These are phyloP conservation scores for Starmerella cellae DNA, from an alignment of 805 yeast species.

Conservation along the genomic window DNA sequence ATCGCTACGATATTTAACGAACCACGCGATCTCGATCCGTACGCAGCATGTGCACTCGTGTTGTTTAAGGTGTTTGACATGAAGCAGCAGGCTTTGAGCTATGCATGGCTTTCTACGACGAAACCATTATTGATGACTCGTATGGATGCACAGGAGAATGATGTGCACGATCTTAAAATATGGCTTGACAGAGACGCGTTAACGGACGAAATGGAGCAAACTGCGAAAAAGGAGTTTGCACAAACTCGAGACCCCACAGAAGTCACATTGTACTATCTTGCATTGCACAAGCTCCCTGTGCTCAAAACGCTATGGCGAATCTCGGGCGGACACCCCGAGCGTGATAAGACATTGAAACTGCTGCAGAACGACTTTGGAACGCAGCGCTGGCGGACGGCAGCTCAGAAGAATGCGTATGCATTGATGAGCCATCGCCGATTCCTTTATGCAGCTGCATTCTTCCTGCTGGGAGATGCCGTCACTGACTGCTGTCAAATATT, in stretches of 20 bases:
- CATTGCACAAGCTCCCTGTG: slow-evolving; percentile 63
- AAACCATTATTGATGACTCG: slow-evolving; percentile 42
- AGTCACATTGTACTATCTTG: slow-evolving; percentile 63
- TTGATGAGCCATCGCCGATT: slow-evolving; percentile 76
- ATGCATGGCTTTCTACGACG: slow-evolving; percentile 78
- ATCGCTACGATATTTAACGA: neutral
- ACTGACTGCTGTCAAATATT: slow-evolving; percentile 69
- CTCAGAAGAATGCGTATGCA: slow-evolving; percentile 84
- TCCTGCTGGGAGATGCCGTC: slow-evolving; percentile 60
- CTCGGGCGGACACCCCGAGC: slow-evolving; percentile 61
- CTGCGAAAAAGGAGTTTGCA: slow-evolving; percentile 62
- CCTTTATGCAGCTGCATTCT: slow-evolving; percentile 79
- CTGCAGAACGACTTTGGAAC: slow-evolving; percentile 62
- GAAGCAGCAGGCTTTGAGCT: slow-evolving; percentile 33
- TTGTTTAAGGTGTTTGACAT: neutral
- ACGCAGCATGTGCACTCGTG: slow-evolving; percentile 3
- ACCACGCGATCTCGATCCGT: slow-evolving; percentile 1
- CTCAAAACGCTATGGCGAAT: slow-evolving; percentile 76
- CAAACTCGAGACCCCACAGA: slow-evolving; percentile 55
- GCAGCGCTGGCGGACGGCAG: slow-evolving; percentile 75
- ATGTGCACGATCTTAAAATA: neutral
- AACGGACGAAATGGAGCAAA: slow-evolving; percentile 43
- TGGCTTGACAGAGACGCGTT: slow-evolving; percentile 49
- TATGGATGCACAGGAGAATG: neutral
- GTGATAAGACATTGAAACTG: slow-evolving; percentile 66